Conservation (phyloP, 2,329 filamentous ascomycete genomes). For the Colletotrichum somersetense region DNA sequence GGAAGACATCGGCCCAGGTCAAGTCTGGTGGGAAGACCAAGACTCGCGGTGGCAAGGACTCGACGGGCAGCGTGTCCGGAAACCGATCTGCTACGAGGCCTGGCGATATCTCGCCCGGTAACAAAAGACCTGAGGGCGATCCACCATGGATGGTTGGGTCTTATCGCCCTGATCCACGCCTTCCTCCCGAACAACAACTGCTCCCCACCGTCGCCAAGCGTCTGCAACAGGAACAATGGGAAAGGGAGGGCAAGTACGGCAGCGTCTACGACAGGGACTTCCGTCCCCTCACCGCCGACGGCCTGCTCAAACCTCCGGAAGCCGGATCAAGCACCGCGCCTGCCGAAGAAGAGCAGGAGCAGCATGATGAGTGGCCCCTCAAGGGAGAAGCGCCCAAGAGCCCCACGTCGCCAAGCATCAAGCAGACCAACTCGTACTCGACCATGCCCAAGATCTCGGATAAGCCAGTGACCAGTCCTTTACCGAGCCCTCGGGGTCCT, state of each 20-base stretch:
- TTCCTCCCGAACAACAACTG: constrained; percentile 95
- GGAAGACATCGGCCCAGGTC: constrained; percentile 60
- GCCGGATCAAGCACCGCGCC: constrained; percentile 43
- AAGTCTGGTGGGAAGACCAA: constrained; percentile 68
- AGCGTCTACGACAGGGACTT: constrained; percentile 90
- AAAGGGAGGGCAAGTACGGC: constrained; percentile 88
- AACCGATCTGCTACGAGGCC: constrained; percentile 72
- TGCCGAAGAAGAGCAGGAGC: constrained; percentile 50
- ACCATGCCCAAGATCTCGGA: constrained; percentile 73
- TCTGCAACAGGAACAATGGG: constrained; percentile 95
- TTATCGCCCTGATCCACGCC: constrained; percentile 93
- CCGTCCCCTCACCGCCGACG: constrained; percentile 80
- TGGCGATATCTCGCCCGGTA: constrained; percentile 62
- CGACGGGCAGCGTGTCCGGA: constrained; percentile 59
- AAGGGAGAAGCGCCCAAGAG: constrained; percentile 62
- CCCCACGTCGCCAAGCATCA: constrained; percentile 52
- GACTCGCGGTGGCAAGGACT: constrained; percentile 69
- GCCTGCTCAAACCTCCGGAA: constrained; percentile 61
- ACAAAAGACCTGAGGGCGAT: constrained; percentile 88
- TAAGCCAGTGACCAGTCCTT: constrained; percentile 53
- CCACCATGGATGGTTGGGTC: constrained; percentile 95
- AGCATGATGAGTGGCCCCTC: constrained; percentile 70
- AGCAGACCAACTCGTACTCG: constrained; percentile 67
- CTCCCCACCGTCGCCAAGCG: constrained; percentile 93
- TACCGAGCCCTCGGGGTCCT: constrained; percentile 62